phyloP scores from a whole-genome alignment of 2,329 filamentous ascomycete genomes.

The Polytolypa hystricis region DNA sequence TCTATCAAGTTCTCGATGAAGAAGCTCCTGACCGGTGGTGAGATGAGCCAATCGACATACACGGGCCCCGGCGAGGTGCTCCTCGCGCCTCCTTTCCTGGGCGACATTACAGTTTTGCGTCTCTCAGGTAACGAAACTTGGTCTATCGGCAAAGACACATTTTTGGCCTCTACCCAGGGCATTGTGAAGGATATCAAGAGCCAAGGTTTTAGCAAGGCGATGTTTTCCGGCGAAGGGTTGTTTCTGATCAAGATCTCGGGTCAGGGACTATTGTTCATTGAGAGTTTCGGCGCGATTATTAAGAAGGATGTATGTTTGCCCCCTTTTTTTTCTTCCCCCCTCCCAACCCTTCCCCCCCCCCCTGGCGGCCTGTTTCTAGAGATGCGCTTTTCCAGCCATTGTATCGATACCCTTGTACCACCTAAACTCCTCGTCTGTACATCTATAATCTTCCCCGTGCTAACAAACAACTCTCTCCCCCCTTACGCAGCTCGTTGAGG shows the following conservation, averaged over 20 bases:
- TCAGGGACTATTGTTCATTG: slow-evolving; percentile 73
- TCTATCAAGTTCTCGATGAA: slow-evolving; percentile 77
- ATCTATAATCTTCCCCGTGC: neutral
- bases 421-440: no score
- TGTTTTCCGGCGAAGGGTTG: slow-evolving; percentile 87
- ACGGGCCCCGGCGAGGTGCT: slow-evolving; percentile 87
- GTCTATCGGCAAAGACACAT: slow-evolving; percentile 79
- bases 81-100: slow-evolving; percentile 66
- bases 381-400: no score
- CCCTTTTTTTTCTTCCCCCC: neutral
- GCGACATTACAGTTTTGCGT: slow-evolving; percentile 73
- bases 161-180: slow-evolving; percentile 76
- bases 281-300: slow-evolving; percentile 90
- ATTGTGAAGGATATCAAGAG: slow-evolving; percentile 78
- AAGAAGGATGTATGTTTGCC: slow-evolving; percentile 65
- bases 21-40: slow-evolving; percentile 74
- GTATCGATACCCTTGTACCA: no score
- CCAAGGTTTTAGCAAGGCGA: slow-evolving; percentile 76
- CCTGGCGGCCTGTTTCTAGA: no score
- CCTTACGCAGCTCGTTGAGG: slow-evolving; percentile 33
- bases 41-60: slow-evolving; percentile 67
- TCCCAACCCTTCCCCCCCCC: neutral
- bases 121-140: slow-evolving; percentile 58
- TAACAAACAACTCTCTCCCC: neutral
- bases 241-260: slow-evolving; percentile 83